Evolutionary conservation across 1,284 basidiomycete species (phyloP).

Genomic region (Boletus putidus): DNA sequence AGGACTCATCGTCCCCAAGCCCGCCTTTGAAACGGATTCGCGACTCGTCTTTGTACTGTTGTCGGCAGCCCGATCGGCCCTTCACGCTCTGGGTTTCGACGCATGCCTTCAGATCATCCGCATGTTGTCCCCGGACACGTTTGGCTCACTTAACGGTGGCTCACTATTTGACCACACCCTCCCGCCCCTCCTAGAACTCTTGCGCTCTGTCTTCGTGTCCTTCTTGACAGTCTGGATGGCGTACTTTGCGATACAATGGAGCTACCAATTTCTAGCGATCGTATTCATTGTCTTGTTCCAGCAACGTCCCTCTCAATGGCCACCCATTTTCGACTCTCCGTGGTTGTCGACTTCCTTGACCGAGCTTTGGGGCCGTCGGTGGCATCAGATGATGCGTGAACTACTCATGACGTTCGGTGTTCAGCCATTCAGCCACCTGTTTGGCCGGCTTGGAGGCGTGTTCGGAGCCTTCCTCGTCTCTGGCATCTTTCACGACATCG

Average conservation of each 20-base stretch:
- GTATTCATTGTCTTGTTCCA: conserved; percentile 42
- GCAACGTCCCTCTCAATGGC: conserved; percentile 42
- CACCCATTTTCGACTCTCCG: conserved; percentile 44
- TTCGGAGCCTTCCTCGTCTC: conserved; percentile 59
- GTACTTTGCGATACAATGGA: conserved; percentile 45
- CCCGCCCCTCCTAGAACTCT: conserved; percentile 43
- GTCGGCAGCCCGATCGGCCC: conserved; percentile 6
- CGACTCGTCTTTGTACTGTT: conserved; percentile 16
- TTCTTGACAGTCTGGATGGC: conserved; percentile 44
- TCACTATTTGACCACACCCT: conserved; percentile 52
- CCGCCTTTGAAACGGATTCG: conserved; percentile 16
- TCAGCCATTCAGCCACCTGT: conserved; percentile 35
- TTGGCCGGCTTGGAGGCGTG: conserved; percentile 49
- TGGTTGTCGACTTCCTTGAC: conserved; percentile 43
- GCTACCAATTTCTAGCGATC: conserved; percentile 46
- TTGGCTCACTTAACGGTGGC: conserved; percentile 32
- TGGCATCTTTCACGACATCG: conserved; percentile 56
- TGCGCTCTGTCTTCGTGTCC: conserved; percentile 39
- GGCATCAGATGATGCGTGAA: conserved; percentile 45
- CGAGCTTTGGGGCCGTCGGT: conserved; percentile 49
- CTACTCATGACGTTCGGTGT: conserved; percentile 29
- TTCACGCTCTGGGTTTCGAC: conserved; percentile 23
- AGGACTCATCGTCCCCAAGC: conserved; percentile 23
- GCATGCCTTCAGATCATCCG: conserved; percentile 16
- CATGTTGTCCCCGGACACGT: conserved; percentile 19